Conservation (phyloP, 108 stramenopile genomes). For the Cyclotella sp. region DNA sequence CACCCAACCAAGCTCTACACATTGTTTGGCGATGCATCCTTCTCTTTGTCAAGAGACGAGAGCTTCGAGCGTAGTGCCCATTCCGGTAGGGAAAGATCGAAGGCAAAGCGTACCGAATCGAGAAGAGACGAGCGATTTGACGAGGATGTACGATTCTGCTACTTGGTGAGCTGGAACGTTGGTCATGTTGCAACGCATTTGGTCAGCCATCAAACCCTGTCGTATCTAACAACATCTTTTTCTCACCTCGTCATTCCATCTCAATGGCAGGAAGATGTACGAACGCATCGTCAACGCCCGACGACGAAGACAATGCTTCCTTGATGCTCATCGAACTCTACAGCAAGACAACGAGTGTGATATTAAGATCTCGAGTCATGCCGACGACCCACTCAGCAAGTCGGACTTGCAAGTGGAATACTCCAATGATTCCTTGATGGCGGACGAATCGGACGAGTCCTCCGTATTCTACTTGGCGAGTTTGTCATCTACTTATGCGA, state of each 20-base stretch:
- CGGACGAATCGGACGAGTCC: too few relatives aligned
- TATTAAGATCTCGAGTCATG: too few relatives aligned
- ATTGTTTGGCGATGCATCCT: too few relatives aligned
- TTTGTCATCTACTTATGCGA: too few relatives aligned
- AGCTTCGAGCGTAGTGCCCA: neutral
- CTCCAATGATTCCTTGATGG: too few relatives aligned
- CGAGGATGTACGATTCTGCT: conserved; percentile 10
- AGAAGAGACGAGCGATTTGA: neutral
- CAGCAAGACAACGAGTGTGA: neutral
- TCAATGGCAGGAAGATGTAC: neutral
- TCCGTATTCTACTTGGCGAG: too few relatives aligned
- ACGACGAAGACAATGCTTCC: neutral
- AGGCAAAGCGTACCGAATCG: neutral
- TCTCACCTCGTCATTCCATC: too few relatives aligned
- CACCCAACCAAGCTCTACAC: too few relatives aligned
- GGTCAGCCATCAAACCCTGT: too few relatives aligned
- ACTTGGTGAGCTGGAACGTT: neutral
- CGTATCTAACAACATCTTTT: too few relatives aligned
- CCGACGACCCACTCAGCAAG: neutral
- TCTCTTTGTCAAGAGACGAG: neutral
- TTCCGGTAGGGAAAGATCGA: neutral
- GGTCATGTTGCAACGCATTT: too few relatives aligned
- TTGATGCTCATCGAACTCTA: neutral
- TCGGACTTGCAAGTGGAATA: neutral
- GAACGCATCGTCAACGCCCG: conserved; percentile 8